These are phyloP conservation scores for Solanum pinnatisectum DNA, from an alignment of 257 asterid species.

Conservation along the genomic window DNA sequence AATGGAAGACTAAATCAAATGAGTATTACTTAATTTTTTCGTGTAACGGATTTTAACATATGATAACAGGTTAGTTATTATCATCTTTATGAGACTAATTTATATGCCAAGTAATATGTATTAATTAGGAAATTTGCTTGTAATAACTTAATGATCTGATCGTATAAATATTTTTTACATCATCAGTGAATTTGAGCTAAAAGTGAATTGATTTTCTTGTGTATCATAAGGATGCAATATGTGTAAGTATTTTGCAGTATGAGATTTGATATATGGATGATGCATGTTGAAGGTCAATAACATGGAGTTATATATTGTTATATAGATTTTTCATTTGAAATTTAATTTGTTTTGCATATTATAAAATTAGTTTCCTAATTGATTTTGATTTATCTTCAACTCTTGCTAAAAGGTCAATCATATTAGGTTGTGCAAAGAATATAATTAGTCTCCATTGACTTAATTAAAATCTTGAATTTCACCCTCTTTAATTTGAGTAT, in stretches of 20 bases:
- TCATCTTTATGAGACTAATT: not conserved
- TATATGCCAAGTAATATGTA: not conserved
- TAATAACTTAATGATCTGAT: not conserved
- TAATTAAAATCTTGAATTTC: not conserved
- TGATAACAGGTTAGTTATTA: not conserved
- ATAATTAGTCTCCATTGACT: not conserved
- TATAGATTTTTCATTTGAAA: not conserved
- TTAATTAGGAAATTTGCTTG: not conserved
- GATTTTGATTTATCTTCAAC: not conserved
- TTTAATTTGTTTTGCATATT: not conserved
- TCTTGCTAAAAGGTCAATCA: not conserved
- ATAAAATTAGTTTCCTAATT: not conserved
- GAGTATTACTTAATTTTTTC: not conserved
- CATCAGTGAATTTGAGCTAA: too few relatives aligned
- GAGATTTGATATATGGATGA: not conserved
- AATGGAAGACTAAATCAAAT: constrained; percentile 11
- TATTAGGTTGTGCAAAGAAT: not conserved
- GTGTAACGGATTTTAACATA: not conserved
- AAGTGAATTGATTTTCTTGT: not conserved
- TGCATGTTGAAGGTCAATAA: not conserved
- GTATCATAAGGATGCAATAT: too few relatives aligned
- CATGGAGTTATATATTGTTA: not conserved
- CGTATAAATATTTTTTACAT: not conserved
- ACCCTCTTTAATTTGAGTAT: not conserved
- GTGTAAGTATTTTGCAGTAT: not conserved